These are phyloP conservation scores for Phytophthora macrochlamydospora DNA, from an alignment of 352 stramenopile genomes.

Conservation along the genomic window DNA sequence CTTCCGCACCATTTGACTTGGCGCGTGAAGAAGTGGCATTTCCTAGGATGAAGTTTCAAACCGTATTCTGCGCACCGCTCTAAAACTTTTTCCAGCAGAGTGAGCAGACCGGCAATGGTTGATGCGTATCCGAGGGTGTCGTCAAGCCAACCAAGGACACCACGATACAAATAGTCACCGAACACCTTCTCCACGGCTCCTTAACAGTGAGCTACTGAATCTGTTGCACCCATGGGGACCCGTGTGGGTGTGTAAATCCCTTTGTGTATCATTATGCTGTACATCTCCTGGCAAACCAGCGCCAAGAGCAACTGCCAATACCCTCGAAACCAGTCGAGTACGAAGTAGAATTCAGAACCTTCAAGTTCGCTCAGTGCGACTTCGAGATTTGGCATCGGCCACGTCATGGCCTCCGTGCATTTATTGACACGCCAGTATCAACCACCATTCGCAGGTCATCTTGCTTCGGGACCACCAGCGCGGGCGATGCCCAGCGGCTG, in stretches of 20 bases:
- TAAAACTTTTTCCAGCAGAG: constrained; percentile 3
- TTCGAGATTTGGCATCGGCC: constrained; percentile 25
- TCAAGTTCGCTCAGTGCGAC: constrained; percentile 6
- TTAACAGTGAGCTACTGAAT: constrained; percentile 15
- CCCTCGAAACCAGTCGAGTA: constrained; percentile 20
- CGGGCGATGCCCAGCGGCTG: constrained; percentile 6
- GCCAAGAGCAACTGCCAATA: constrained; percentile 25
- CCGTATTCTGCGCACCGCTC: constrained; percentile 2
- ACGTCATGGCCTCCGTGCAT: constrained; percentile 20
- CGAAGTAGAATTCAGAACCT: constrained; percentile 8
- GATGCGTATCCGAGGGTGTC: constrained; percentile 3
- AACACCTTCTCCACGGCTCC: constrained; percentile 9
- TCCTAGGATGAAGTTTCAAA: constrained; percentile 4
- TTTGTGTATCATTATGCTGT: constrained; percentile 18
- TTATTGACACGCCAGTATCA: constrained; percentile 18
- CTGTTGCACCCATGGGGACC: constrained; percentile 20
- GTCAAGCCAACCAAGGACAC: constrained; percentile 4
- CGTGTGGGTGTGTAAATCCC: constrained; percentile 17
- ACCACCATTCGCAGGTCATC: constrained; percentile 24
- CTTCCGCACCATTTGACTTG: constrained; percentile 8
- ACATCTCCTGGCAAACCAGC: constrained; percentile 7
- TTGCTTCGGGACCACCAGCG: not conserved
- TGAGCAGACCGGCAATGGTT: not conserved
- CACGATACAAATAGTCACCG: not conserved
- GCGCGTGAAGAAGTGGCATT: constrained; percentile 6